Conservation (phyloP, 2,329 filamentous ascomycete genomes). For the Botrytis galanthina region DNA sequence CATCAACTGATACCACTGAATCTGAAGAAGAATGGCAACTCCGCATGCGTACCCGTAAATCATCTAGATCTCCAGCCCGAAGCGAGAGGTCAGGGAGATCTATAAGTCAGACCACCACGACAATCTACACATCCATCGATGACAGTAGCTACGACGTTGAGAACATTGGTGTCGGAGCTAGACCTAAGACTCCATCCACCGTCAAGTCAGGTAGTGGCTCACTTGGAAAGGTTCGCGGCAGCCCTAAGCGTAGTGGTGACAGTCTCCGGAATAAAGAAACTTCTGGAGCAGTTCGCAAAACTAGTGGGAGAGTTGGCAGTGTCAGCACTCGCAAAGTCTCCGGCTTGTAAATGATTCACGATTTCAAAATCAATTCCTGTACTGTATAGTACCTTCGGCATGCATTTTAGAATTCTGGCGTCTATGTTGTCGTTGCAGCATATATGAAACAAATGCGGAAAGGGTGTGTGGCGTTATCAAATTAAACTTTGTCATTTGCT, state of each 20-base stretch:
- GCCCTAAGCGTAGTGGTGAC: slow-evolving; percentile 54
- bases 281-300: slow-evolving; percentile 58
- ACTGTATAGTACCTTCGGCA: slow-evolving; percentile 32
- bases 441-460: slow-evolving; percentile 18
- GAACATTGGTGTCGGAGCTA: slow-evolving; percentile 55
- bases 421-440: slow-evolving; percentile 17
- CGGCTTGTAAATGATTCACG: slow-evolving; percentile 32
- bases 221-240: slow-evolving; percentile 60
- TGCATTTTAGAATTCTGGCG: slow-evolving; percentile 21
- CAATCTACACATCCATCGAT: slow-evolving; percentile 62
- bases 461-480: slow-evolving; percentile 18
- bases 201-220: slow-evolving; percentile 51
- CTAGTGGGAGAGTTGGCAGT: slow-evolving; percentile 63
- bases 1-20: slow-evolving; percentile 69
- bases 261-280: slow-evolving; percentile 50
- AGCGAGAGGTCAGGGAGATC: slow-evolving; percentile 58
- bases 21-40: slow-evolving; percentile 70
- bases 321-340: slow-evolving; percentile 44
- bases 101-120: slow-evolving; percentile 71
- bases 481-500: slow-evolving; percentile 15
- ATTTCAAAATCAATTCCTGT: slow-evolving; percentile 28
- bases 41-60: slow-evolving; percentile 68
- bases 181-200: slow-evolving; percentile 54
- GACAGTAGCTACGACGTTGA: slow-evolving; percentile 69
- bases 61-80: slow-evolving; percentile 59